phyloP scores from a whole-genome alignment of 495 filamentous ascomycete genomes.

The Penicillium parvum region DNA sequence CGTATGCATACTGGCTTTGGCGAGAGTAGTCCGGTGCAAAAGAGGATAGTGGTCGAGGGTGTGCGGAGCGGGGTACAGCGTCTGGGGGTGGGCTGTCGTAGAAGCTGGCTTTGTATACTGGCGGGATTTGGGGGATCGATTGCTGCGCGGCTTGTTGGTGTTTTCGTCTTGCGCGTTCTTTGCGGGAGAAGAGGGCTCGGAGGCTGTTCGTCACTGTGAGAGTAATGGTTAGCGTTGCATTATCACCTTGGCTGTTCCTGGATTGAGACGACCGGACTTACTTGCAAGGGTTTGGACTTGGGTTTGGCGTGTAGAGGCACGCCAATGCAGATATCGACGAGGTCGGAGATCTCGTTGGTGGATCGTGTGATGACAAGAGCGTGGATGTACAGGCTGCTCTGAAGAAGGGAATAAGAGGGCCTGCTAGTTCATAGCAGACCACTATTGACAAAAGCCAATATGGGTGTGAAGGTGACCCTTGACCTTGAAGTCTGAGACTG shows the following conservation, averaged over 20 bases:
- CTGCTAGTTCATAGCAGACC: no score
- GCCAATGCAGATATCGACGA: background rate
- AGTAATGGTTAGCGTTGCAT: slow-evolving; percentile 14
- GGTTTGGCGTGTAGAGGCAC: no score
- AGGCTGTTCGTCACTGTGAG: slow-evolving; percentile 21
- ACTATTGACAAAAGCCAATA: no score
- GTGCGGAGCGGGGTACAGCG: slow-evolving; percentile 17
- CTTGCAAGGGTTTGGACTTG: slow-evolving; percentile 19
- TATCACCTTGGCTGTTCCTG: slow-evolving; percentile 7
- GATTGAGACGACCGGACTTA: slow-evolving; percentile 11
- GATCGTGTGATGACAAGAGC: slow-evolving; percentile 15
- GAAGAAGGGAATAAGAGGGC: no score
- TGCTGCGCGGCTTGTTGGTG: slow-evolving; percentile 9
- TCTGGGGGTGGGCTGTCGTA: slow-evolving; percentile 6
- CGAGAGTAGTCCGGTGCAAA: slow-evolving; percentile 24
- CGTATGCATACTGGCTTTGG: slow-evolving; percentile 10
- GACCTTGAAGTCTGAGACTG: background rate
- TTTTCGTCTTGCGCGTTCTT: slow-evolving; percentile 26
- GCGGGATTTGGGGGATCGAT: slow-evolving; percentile 10
- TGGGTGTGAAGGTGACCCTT: no score
- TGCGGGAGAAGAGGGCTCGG: slow-evolving; percentile 23
- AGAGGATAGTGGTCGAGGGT: slow-evolving; percentile 27
- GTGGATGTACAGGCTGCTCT: no score
- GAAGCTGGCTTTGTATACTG: slow-evolving; percentile 16
- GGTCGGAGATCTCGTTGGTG: slow-evolving; percentile 7